Conservation (phyloP, 2,329 filamentous ascomycete genomes). For the Xylaria hypoxylon region DNA sequence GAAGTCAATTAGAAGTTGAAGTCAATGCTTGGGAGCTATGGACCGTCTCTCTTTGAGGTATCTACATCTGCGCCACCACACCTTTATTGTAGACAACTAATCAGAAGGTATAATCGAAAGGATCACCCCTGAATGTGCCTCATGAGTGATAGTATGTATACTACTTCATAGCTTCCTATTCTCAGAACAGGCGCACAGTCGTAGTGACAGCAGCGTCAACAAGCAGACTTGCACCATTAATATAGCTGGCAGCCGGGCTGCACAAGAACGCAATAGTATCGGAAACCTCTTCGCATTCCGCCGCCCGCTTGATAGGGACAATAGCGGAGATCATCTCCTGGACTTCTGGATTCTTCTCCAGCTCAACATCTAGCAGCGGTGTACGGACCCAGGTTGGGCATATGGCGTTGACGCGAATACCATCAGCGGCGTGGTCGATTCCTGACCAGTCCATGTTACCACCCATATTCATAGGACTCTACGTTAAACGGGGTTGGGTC, state of each 20-base stretch:
- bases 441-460: background rate
- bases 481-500: background rate
- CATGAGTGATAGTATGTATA: no score
- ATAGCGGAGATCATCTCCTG: background rate
- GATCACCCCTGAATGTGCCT: no score
- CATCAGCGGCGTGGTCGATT: background rate
- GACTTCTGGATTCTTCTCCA: background rate
- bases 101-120: no score
- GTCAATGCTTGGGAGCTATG: no score
- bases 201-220: background rate
- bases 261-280: background rate
- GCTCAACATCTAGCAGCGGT: background rate
- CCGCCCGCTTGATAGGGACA: background rate
- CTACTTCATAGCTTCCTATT: no score
- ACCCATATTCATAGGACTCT: background rate
- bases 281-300: background rate
- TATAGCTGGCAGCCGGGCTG: background rate
- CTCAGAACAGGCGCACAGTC: background rate
- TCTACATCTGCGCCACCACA: no score
- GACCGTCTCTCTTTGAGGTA: no score
- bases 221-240: background rate
- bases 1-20: no score
- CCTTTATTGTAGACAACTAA: no score
- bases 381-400: background rate
- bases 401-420: background rate